Evolutionary conservation across 1,284 basidiomycete genomes (phyloP), one percentile per base, ranked within the genome.

Genomic region (Athelia psychrophila): DNA sequence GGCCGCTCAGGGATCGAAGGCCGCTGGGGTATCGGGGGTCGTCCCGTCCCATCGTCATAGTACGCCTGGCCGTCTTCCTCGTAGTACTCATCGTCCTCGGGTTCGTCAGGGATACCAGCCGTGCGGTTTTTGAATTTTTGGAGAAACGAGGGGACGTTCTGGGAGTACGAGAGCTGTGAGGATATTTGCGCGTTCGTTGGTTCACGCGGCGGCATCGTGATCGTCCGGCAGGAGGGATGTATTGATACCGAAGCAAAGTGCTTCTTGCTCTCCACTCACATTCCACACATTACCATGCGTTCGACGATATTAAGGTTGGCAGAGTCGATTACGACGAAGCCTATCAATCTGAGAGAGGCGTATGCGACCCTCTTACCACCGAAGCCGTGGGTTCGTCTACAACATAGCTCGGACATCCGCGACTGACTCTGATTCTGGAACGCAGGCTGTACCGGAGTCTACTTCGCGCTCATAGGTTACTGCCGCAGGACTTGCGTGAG

Each of bases 401-500:
- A 5, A 60, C 23, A 65, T 64, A 42, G 9, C 20, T 46, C 48
- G 25, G n/a, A 20, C 13, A 44, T 33, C 40, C 49, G 45, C 30
- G 35, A 42, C 15, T 42, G 10, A 16, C 25, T n/a, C n/a, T 38
- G 40, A 22, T 25, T 36, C 30, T 22, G 23, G 38, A 22, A 6
- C 49, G 45, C 32, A 95, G 92, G 20, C 73, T 97, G 23, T 95
- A 90, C 67, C 84, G 93, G 44, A 76, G 84, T 47, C 75, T 98
- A 24, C 73, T 97, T 23, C 81, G 94, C 13, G 84, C 85, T 1
- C 95, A 97, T 63, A 79, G 88, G 36, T 67, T 69, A 51, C 76
- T 97, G 2, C 88, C 92, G 0, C 53, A 64, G 8, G 93, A 95
- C 56, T 92, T 96, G 88, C 80, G 93, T 18, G 84, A 80, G 35